phyloP scores from a whole-genome alignment of 345 rosid genomes.

The Aquilaria yunnanensis region DNA sequence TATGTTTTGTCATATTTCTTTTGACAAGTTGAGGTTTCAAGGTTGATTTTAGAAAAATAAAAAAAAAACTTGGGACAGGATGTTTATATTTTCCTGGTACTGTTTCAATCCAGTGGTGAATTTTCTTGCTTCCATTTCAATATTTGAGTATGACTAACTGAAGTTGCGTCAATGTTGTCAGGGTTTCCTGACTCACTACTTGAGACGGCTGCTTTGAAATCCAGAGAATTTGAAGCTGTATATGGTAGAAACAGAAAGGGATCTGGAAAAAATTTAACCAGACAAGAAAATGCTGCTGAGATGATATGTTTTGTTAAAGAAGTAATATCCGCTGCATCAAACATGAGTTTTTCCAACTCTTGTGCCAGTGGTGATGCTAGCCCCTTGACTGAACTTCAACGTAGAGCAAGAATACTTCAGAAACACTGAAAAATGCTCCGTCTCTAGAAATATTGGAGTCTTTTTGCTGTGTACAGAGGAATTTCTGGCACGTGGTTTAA shows the following conservation, averaged over 20 bases:
- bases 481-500: neutral
- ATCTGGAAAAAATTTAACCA: slow-evolving; percentile 5
- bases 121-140: neutral
- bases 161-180: slow-evolving; percentile 21
- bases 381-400: slow-evolving; percentile 40
- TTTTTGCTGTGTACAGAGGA: neutral
- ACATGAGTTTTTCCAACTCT: slow-evolving; percentile 12
- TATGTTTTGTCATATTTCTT: neutral
- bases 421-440: slow-evolving; percentile 16
- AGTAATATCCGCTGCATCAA: slow-evolving; percentile 23
- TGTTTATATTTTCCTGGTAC: neutral
- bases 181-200: slow-evolving; percentile 76
- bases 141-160: slow-evolving; percentile 1
- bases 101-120: neutral
- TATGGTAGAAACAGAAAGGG: slow-evolving; percentile 38
- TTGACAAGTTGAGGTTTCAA: neutral
- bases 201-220: slow-evolving; percentile 55
- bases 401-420: slow-evolving; percentile 33
- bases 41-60: neutral
- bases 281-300: slow-evolving; percentile 13
- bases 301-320: slow-evolving; percentile 31
- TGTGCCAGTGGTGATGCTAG: slow-evolving; percentile 10
- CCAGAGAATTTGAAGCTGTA: slow-evolving; percentile 58
- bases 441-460: neutral
- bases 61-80: too few species aligned